These are phyloP conservation scores for Fusarium azukiicola DNA, from an alignment of 2,329 filamentous ascomycete genomes.

Conservation along the genomic window DNA sequence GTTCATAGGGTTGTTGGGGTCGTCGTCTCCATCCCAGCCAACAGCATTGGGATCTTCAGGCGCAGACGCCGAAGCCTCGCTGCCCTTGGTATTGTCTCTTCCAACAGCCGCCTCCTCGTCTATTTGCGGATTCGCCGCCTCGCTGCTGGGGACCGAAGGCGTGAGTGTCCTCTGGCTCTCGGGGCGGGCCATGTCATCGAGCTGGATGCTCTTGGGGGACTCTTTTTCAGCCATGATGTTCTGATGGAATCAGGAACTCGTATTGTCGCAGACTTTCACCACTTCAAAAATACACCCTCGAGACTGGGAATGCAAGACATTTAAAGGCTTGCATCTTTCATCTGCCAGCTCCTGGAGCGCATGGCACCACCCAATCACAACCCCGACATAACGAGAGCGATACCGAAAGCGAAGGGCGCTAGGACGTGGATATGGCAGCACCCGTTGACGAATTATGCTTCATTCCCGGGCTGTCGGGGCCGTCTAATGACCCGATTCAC, in stretches of 20 bases:
- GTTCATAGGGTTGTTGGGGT: slow-evolving; percentile 82
- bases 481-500: not conserved
- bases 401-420: slow-evolving; percentile 9
- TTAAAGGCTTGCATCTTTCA: slow-evolving; percentile 31
- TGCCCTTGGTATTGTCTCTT: not conserved
- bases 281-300: not conserved
- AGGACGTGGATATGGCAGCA: not conserved
- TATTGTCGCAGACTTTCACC: not conserved
- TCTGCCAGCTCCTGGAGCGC: not conserved
- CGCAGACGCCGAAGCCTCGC: not conserved
- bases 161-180: slow-evolving; percentile 48
- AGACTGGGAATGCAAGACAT: slow-evolving; percentile 9
- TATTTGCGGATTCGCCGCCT: not conserved
- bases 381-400: slow-evolving; percentile 15
- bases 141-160: slow-evolving; percentile 24
- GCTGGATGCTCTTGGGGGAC: slow-evolving; percentile 16
- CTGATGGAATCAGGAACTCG: not conserved
- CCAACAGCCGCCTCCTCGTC: slow-evolving; percentile 38
- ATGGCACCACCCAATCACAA: slow-evolving; percentile 8
- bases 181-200: slow-evolving; percentile 32
- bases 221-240: slow-evolving; percentile 28
- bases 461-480: slow-evolving; percentile 17
- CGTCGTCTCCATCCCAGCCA: slow-evolving; percentile 58
- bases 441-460: slow-evolving; percentile 13
- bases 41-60: slow-evolving; percentile 48